A percentile compares a stretch with the other conserved stretches of the same genome.
Evolutionary conservation across 2,329 filamentous ascomycete species (phyloP).

Genomic region (Emmonsiellopsis sp.): DNA sequence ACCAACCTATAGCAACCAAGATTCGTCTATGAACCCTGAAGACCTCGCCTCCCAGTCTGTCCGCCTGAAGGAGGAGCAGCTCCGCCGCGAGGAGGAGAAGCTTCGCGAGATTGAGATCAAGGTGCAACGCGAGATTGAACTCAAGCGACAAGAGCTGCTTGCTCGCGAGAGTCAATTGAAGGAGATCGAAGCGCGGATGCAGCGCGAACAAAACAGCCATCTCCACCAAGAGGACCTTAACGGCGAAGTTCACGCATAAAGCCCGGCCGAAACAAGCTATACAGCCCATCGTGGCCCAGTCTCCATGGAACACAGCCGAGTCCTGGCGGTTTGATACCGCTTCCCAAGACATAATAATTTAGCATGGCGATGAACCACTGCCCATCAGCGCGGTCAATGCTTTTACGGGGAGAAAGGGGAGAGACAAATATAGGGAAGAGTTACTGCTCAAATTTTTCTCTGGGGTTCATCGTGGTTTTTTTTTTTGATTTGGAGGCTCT

Average conservation of each 20-base stretch:
- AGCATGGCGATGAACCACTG: background rate
- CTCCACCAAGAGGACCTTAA: constrained; percentile 19
- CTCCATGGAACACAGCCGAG: background rate
- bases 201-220: constrained; percentile 60
- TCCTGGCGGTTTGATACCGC: constrained; percentile 4
- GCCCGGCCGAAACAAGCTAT: constrained; percentile 22
- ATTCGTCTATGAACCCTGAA: constrained; percentile 51
- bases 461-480: background rate
- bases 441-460: background rate
- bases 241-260: constrained; percentile 15
- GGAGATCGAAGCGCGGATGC: constrained; percentile 97
- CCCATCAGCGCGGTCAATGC: background rate
- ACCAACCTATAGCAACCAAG: constrained; percentile 9
- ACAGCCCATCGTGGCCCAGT: background rate
- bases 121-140: constrained; percentile 99
- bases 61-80: constrained; percentile 98
- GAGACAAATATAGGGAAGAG: background rate
- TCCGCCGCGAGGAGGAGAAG: constrained; percentile 98
- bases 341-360: background rate
- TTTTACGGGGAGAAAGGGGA: background rate
- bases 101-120: constrained; percentile 98
- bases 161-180: constrained; percentile 96
- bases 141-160: constrained; percentile 97
- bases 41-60: constrained; percentile 95
- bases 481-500: background rate